phyloP scores from a whole-genome alignment of 1,284 basidiomycete genomes.

The Sporisorium scitamineum region DNA sequence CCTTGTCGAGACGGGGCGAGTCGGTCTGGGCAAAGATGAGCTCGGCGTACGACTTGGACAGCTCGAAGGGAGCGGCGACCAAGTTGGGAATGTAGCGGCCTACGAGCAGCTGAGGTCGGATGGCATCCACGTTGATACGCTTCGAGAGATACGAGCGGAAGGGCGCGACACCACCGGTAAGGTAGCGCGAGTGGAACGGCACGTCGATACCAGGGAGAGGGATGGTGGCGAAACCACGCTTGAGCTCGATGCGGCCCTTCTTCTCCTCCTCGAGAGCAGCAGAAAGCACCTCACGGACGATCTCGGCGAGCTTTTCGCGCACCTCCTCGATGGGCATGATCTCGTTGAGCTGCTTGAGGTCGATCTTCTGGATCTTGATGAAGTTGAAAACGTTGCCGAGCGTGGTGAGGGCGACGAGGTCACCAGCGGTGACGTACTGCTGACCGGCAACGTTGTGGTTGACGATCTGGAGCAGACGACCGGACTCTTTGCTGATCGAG shows the following conservation, averaged over 20 bases:
- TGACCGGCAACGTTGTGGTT: constrained; percentile 88
- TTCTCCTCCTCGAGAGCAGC: constrained; percentile 81
- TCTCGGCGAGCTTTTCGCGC: constrained; percentile 89
- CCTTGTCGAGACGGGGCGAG: constrained; percentile 90
- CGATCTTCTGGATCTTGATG: constrained; percentile 95
- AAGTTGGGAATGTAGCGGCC: constrained; percentile 91
- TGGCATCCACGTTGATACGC: constrained; percentile 84
- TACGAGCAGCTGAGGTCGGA: constrained; percentile 81
- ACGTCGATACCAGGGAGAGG: constrained; percentile 90
- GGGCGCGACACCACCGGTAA: constrained; percentile 94
- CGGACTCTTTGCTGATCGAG: constrained; percentile 73
- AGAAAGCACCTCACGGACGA: constrained; percentile 84
- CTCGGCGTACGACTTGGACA: constrained; percentile 89
- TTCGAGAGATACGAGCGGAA: constrained; percentile 95
- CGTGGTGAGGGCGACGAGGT: constrained; percentile 89
- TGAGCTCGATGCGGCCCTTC: constrained; percentile 90
- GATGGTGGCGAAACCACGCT: constrained; percentile 83
- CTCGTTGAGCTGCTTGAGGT: constrained; percentile 89
- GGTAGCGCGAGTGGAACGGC: constrained; percentile 97
- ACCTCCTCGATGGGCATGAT: constrained; percentile 86
- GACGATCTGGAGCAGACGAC: constrained; percentile 87
- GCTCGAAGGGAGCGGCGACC: constrained; percentile 92
- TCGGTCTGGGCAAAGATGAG: constrained; percentile 75
- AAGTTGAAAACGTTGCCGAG: constrained; percentile 97
- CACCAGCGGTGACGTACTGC: constrained; percentile 87